Percentiles rank a stretch among this genome's conserved stretches.
Evolutionary conservation across 2,329 filamentous ascomycete species (phyloP).

Genomic region (Botrytis fabae): DNA sequence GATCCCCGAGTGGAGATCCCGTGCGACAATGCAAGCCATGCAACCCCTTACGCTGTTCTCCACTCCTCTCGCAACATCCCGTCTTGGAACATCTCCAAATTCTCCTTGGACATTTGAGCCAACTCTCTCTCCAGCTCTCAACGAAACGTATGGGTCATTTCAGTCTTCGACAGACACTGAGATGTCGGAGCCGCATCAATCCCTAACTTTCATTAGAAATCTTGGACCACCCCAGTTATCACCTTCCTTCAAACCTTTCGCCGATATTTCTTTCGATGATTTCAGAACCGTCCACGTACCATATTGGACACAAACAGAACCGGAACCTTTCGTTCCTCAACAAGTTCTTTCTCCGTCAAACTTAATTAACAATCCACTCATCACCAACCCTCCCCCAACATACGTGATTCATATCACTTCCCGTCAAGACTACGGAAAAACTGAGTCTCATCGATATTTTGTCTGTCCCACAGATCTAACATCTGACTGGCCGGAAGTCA

Average conservation of each 20-base stretch:
- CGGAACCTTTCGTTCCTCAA: constrained; percentile 21
- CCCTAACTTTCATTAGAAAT: neutral
- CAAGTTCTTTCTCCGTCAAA: constrained; percentile 30
- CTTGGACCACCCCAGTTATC: neutral
- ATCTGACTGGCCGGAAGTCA: constrained; percentile 35
- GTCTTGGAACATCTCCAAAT: neutral
- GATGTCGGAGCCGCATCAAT: neutral
- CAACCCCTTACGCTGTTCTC: neutral
- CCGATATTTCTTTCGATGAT: constrained; percentile 13
- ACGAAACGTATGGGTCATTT: neutral
- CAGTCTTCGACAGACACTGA: neutral
- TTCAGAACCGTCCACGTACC: neutral
- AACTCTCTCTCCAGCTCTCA: neutral
- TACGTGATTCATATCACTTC: constrained; percentile 37
- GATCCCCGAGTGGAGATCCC: constrained; percentile 9
- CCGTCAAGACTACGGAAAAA: constrained; percentile 35
- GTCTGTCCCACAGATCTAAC: constrained; percentile 30
- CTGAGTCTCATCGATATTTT: constrained; percentile 38
- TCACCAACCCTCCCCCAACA: constrained; percentile 24
- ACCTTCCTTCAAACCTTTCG: neutral
- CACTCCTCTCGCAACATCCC: neutral
- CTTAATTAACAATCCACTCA: constrained; percentile 34
- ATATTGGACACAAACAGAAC: constrained; percentile 1
- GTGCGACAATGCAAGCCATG: neutral
- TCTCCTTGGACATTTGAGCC: neutral